phyloP scores from a whole-genome alignment of 73 alveolate genomes.

The Halteria grandinella region DNA sequence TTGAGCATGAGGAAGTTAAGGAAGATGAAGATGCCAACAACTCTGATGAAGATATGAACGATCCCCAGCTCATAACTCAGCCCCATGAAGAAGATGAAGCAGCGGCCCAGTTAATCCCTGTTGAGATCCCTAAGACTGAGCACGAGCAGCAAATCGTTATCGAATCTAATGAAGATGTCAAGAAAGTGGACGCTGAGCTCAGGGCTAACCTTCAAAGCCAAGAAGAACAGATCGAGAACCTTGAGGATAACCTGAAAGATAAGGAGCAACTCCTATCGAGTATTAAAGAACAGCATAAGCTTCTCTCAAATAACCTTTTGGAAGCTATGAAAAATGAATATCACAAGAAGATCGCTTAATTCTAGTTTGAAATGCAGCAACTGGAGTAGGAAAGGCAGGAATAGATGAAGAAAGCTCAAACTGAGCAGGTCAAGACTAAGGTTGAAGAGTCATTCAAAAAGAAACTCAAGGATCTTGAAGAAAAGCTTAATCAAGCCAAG shows the following conservation, averaged over 20 bases:
- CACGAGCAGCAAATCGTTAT: background rate
- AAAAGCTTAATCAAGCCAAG: slow-evolving; percentile 62
- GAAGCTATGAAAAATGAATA: slow-evolving; percentile 69
- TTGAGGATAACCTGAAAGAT: slow-evolving; percentile 57
- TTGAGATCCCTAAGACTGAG: no score
- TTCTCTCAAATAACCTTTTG: slow-evolving; percentile 39
- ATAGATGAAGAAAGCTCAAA: slow-evolving; percentile 62
- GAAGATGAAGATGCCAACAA: slow-evolving; percentile 11
- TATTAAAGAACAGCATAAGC: slow-evolving; percentile 57
- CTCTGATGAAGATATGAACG: slow-evolving; percentile 3
- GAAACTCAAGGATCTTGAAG: slow-evolving; percentile 74
- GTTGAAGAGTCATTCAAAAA: slow-evolving; percentile 62
- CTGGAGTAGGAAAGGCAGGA: slow-evolving; percentile 68
- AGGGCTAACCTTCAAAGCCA: slow-evolving; percentile 22
- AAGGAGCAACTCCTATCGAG: slow-evolving; percentile 58
- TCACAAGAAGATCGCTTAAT: slow-evolving; percentile 56
- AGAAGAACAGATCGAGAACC: slow-evolving; percentile 50
- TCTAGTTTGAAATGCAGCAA: slow-evolving; percentile 64
- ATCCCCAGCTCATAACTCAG: background rate
- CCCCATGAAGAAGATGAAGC: slow-evolving; percentile 11
- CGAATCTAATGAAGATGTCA: slow-evolving; percentile 26
- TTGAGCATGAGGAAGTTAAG: slow-evolving; percentile 17
- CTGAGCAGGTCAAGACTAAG: slow-evolving; percentile 46
- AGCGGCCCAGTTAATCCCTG: no score
- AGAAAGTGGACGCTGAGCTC: background rate